phyloP scores from a whole-genome alignment of 306 rosid species.

The Comarum palustre region DNA sequence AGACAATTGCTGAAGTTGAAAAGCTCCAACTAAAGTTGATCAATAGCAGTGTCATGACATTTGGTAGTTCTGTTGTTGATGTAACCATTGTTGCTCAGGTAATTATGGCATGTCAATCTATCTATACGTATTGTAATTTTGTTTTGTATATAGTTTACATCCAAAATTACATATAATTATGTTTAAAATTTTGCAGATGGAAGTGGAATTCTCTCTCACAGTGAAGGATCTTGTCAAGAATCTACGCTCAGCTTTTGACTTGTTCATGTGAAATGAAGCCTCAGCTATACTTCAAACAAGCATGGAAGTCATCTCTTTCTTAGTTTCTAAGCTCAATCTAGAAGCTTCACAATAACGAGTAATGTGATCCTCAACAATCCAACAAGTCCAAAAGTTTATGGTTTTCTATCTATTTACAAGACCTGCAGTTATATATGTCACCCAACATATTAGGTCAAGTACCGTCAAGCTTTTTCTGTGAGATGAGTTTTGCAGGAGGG shows the following conservation, averaged over 20 bases:
- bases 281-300: conserved; percentile 22
- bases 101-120: neutral
- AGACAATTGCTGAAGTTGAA: conserved; percentile 59
- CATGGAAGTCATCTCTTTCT: neutral
- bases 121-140: neutral
- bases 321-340: neutral
- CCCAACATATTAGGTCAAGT: conserved; percentile 25
- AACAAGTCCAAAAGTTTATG: conserved; percentile 24
- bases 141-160: neutral
- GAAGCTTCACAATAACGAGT: conserved; percentile 29
- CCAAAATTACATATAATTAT: neutral
- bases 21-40: conserved; percentile 60
- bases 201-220: conserved; percentile 56
- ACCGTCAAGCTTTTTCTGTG: conserved; percentile 42
- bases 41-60: conserved; percentile 69
- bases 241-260: conserved; percentile 50
- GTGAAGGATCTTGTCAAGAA: conserved; percentile 66
- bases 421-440: conserved; percentile 39
- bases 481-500: conserved; percentile 55
- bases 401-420: conserved; percentile 32
- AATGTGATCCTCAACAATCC: neutral
- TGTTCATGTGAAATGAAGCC: conserved; percentile 44
- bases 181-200: conserved; percentile 59
- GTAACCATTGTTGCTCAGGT: conserved; percentile 88
- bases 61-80: conserved; percentile 73